Evolutionary conservation across 768 basidiomycete species (phyloP).

Genomic region (Boletus pseudopeckii): DNA sequence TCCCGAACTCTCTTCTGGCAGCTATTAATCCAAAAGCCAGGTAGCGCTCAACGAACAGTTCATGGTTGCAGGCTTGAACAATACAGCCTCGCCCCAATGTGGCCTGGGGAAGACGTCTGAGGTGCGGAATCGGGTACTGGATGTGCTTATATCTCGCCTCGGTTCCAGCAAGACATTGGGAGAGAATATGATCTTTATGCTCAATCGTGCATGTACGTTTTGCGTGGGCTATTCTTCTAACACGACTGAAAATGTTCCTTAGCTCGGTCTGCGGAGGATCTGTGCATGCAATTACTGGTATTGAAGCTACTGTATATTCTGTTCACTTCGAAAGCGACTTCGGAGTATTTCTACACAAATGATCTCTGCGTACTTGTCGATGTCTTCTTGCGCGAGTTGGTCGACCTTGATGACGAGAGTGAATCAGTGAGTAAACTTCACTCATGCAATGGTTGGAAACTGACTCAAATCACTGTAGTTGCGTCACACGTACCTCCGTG

Average conservation of each 20-base stretch:
- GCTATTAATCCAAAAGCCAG: slow-evolving; percentile 42
- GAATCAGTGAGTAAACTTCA: slow-evolving; percentile 67
- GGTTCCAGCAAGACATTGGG: slow-evolving; percentile 93
- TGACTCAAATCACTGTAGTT: slow-evolving; percentile 44
- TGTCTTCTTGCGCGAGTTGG: slow-evolving; percentile 93
- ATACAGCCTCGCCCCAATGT: slow-evolving; percentile 20
- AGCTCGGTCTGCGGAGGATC: slow-evolving; percentile 86
- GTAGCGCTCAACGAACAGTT: slow-evolving; percentile 96
- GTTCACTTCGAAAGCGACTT: slow-evolving; percentile 89
- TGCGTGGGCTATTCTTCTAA: not conserved
- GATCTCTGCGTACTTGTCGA: slow-evolving; percentile 95
- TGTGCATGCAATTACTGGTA: slow-evolving; percentile 92
- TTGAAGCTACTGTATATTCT: slow-evolving; percentile 93
- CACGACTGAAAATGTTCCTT: slow-evolving; percentile 2
- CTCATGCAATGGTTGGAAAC: not conserved
- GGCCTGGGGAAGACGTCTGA: slow-evolving; percentile 35
- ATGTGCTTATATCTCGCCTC: slow-evolving; percentile 78
- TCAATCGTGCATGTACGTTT: slow-evolving; percentile 85
- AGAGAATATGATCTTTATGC: slow-evolving; percentile 98
- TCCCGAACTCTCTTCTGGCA: not conserved
- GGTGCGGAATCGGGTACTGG: slow-evolving; percentile 72
- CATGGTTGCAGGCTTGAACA: slow-evolving; percentile 79
- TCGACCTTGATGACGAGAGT: slow-evolving; percentile 88
- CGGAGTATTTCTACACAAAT: slow-evolving; percentile 98
- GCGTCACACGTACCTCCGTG: slow-evolving; percentile 95